Base-by-base conservation (phyloP, 1,284 basidiomycete genomes). In the Hortiboletus rubellus region DNA sequence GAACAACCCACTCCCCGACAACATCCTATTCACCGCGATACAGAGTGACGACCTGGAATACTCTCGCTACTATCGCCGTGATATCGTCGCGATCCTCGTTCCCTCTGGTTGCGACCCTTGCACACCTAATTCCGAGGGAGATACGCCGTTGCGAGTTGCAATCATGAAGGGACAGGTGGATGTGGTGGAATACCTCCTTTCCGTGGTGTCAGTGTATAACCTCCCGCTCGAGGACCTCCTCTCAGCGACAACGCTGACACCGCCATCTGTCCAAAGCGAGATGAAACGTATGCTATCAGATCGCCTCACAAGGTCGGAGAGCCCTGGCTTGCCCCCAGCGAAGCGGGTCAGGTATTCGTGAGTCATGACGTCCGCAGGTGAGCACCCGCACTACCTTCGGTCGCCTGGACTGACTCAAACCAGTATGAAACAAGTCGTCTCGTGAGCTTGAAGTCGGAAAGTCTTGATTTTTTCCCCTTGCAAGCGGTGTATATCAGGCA, bases 11-110 rank as follows among this genome's bases (percentile, higher is more conserved):
- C 51, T 46, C 22, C 54, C 54, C 12, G 3, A 7, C 36, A 43
- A 55, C 31, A 55, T 55, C 6, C 43, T 55, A 27, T 41, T 54
- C 14, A 36, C 43, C 8, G 50, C 54, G 9, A 54, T 54, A 54
- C 34, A 38, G 34, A 52, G 49, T 22, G 41, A 44, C 6, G 1
- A 31, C n/a, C n/a, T n/a, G n/a, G n/a, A n/a, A n/a, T n/a, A n/a
- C n/a, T n/a, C n/a, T n/a, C n/a, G n/a, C n/a, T n/a, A n/a, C 8
- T 53, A 11, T 38, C 11, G 27, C 22, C 33, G 7, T 18, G 5
- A 33, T 37, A 54, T 54, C 34, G 3, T 43, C 7, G 3, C 36
- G 12, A 12, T 30, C 5, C 55, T 57, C 9, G 54, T 57, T n/a
- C 24, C 38, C 1, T 43, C 33, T 44, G 53, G 53, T 15, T 52